Percentiles rank a stretch among this genome's conserved stretches.
Conservation (phyloP, 495 filamentous ascomycete genomes). For the Talaromyces wortmannii region DNA sequence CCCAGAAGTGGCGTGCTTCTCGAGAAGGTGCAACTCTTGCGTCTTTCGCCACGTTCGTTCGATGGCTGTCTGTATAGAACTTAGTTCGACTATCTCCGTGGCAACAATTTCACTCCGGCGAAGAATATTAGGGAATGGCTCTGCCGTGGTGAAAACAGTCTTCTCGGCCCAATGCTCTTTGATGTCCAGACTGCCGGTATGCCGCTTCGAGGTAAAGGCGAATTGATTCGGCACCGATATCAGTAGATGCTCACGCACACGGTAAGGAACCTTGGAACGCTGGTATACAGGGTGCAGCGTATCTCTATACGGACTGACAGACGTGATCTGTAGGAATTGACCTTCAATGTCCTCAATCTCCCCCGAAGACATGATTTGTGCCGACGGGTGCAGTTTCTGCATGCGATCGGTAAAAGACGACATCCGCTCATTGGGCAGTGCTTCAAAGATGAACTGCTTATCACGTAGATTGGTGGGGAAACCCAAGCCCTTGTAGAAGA, state of each 20-base stretch:
- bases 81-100: conserved; percentile 56
- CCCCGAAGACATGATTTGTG: conserved; percentile 68
- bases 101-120: conserved; percentile 78
- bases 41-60: conserved; percentile 91
- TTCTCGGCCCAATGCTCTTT: conserved; percentile 79
- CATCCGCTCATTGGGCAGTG: conserved; percentile 65
- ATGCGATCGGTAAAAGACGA: conserved; percentile 84
- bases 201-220: conserved; percentile 61
- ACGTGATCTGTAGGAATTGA: conserved; percentile 80
- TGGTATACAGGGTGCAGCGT: conserved; percentile 82
- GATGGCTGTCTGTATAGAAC: conserved; percentile 78
- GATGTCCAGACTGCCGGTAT: conserved; percentile 54
- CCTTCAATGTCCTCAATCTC: conserved; percentile 81
- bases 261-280: conserved; percentile 71
- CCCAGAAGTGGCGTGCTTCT: conserved; percentile 67
- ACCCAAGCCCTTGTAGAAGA: conserved; percentile 84
- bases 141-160: conserved; percentile 73
- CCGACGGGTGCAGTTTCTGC: conserved; percentile 83
- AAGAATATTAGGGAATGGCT: conserved; percentile 87
- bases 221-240: conserved; percentile 66
- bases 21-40: conserved; percentile 67
- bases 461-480: conserved; percentile 77
- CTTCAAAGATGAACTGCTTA: conserved; percentile 91
- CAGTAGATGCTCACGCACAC: conserved; percentile 79
- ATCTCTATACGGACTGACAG: conserved; percentile 76